Evolutionary conservation across 2,329 filamentous ascomycete genomes (phyloP), one percentile per base, ranked within the genome.

Genomic region (Clonostachys rhizophaga): DNA sequence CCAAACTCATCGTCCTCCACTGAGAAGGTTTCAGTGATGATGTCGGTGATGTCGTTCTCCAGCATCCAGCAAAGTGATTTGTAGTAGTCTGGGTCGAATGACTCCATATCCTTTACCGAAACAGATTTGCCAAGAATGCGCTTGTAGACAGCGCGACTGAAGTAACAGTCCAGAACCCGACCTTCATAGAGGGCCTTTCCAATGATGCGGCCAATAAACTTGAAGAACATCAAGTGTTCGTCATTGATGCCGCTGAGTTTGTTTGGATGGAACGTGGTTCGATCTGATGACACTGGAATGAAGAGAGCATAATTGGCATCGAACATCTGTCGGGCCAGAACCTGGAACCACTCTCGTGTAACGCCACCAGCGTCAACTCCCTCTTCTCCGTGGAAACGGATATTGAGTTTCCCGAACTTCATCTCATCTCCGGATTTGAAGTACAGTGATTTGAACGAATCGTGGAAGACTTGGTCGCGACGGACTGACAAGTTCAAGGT

Each of bases 101-200:
- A 96, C 68, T 99, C 94, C 91, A 99, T 97, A 60, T 99, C 94
- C 73, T 99, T 99, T 67, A 99, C 87, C 9, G 91, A 96, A 39
- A 97, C 92, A 5, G 89, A 83, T 65, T 95, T 95, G 63, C 94
- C 89, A 30, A 99, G 81, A 54, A 99, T 96, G 55, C 90, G 87
- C 74, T 97, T 97, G 78, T 99, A 99, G 45, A 99, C 92, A 13
- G 95, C 95, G 62, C 94, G 86, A 70, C 92, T 97, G 74, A 99
- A 99, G 76, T 97, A 95, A 68, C 94, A 99, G 67, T 99, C 94
- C 33, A 99, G 83, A 35, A 99, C 84, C 48, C 94, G 88, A 42
- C 90, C 89, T 71, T 99, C 95, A 66, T 97, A 99, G 43, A 99
- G 78, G 36, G 94, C 94, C 70, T 99, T 99, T 59, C 94, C 95